These are phyloP conservation scores for Phytophthora aleatoria DNA, from an alignment of 352 stramenopile species.

Conservation along the genomic window DNA sequence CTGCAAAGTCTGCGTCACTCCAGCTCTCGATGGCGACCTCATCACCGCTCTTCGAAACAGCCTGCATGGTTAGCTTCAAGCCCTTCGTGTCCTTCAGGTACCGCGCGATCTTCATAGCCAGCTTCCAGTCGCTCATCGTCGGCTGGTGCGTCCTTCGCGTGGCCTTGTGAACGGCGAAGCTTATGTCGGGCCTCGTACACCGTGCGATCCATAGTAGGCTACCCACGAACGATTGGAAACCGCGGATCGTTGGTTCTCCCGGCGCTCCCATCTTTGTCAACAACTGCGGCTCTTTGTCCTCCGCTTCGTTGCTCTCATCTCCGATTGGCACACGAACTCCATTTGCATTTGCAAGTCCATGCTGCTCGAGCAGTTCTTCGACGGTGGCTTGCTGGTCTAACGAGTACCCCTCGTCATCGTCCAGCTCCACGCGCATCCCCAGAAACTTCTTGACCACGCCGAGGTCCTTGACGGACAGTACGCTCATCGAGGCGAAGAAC, in stretches of 20 bases:
- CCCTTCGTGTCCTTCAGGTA: neutral
- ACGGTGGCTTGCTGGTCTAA: neutral
- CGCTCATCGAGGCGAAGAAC: slow-evolving; percentile 8
- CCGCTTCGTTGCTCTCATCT: neutral
- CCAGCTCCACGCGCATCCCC: slow-evolving; percentile 26
- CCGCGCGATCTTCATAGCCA: neutral
- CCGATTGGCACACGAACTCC: neutral
- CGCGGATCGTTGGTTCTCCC: neutral
- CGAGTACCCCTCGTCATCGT: neutral
- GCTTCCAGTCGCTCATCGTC: neutral
- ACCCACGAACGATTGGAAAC: neutral
- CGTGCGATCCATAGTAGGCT: neutral
- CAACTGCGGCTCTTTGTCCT: neutral
- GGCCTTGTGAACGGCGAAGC: neutral
- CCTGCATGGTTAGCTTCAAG: neutral
- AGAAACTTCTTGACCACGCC: slow-evolving; percentile 31
- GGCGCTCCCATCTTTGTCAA: neutral
- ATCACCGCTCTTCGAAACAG: neutral
- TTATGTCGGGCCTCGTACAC: neutral
- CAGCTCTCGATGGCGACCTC: neutral
- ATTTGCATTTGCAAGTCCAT: neutral
- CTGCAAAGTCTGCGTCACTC: neutral
- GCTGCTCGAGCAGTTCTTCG: neutral
- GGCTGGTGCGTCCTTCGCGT: neutral
- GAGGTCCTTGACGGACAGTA: slow-evolving; percentile 37